Evolutionary conservation across 2,329 filamentous ascomycete genomes (phyloP).

Genomic region (Beauveria australis): DNA sequence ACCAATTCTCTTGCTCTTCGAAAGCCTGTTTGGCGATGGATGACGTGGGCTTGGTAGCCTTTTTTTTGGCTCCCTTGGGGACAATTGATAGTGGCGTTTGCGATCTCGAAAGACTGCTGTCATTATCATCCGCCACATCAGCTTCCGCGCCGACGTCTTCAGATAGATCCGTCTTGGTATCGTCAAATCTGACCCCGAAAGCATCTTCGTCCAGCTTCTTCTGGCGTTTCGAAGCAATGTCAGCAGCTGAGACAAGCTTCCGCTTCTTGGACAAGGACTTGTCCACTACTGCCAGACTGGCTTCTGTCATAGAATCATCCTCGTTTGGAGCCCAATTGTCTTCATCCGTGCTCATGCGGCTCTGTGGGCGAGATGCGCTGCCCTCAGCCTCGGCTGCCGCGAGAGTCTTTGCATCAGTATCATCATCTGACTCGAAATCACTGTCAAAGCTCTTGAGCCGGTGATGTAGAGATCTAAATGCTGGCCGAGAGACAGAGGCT

Average conservation of each 20-base stretch:
- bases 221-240: constrained; percentile 66
- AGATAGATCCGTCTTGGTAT: constrained; percentile 38
- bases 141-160: constrained; percentile 43
- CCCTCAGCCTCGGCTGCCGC: constrained; percentile 76
- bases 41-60: constrained; percentile 53
- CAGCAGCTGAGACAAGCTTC: constrained; percentile 60
- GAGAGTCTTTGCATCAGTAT: constrained; percentile 46
- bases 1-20: constrained; percentile 52
- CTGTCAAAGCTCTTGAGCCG: constrained; percentile 51
- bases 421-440: constrained; percentile 85
- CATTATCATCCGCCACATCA: constrained; percentile 38
- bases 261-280: constrained; percentile 55
- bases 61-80: constrained; percentile 39
- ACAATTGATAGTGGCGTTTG: constrained; percentile 34
- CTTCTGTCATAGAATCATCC: constrained; percentile 63
- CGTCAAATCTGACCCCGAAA: constrained; percentile 55
- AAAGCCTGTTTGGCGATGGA: constrained; percentile 72
- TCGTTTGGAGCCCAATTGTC: constrained; percentile 45
- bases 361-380: constrained; percentile 71
- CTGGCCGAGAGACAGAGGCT: constrained; percentile 47
- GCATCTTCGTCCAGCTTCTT: constrained; percentile 75
- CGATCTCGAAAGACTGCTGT: constrained; percentile 35
- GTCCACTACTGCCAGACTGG: constrained; percentile 59
- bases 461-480: constrained; percentile 75
- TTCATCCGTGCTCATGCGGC: constrained; percentile 60